Percentiles rank a stretch among this genome's conserved stretches.
phyloP scores from a whole-genome alignment of 228 moss, liverwort and hornwort species.

The Sphagnum fallax region DNA sequence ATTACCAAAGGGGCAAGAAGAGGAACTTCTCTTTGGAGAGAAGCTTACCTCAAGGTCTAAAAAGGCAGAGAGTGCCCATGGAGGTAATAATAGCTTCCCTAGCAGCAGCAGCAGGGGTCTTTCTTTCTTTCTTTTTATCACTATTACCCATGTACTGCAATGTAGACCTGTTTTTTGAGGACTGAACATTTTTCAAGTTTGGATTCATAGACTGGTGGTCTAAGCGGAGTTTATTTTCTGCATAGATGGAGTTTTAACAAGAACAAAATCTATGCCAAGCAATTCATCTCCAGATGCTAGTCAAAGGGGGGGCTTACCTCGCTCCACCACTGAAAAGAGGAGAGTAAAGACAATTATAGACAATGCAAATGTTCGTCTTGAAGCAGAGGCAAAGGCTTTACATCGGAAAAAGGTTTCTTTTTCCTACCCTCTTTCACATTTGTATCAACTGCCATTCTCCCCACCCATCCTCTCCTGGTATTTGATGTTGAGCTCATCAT shows the following conservation, averaged over 20 bases:
- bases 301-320: conserved; percentile 4
- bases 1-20: conserved; percentile 7
- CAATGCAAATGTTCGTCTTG: conserved; percentile 33
- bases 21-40: background rate
- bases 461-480: background rate
- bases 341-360: conserved; percentile 20
- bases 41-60: too few relatives aligned
- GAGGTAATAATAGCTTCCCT: too few relatives aligned
- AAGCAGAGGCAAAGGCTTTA: conserved; percentile 49
- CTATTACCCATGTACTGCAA: too few relatives aligned
- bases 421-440: background rate
- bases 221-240: background rate
- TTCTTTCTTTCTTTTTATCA: too few relatives aligned
- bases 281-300: conserved; percentile 3
- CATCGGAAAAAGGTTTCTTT: conserved; percentile 61
- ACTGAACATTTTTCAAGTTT: too few relatives aligned
- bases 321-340: conserved; percentile 37
- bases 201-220: too few relatives aligned
- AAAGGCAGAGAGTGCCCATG: too few relatives aligned
- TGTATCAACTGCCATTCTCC: background rate
- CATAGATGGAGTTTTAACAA: conserved; percentile 26
- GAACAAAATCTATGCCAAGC: conserved; percentile 44
- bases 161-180: too few relatives aligned
- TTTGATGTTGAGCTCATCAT: background rate
- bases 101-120: too few relatives aligned